These are phyloP conservation scores for Cyclotella choctawhatcheeana DNA, from an alignment of 108 stramenopile species.

Conservation along the genomic window DNA sequence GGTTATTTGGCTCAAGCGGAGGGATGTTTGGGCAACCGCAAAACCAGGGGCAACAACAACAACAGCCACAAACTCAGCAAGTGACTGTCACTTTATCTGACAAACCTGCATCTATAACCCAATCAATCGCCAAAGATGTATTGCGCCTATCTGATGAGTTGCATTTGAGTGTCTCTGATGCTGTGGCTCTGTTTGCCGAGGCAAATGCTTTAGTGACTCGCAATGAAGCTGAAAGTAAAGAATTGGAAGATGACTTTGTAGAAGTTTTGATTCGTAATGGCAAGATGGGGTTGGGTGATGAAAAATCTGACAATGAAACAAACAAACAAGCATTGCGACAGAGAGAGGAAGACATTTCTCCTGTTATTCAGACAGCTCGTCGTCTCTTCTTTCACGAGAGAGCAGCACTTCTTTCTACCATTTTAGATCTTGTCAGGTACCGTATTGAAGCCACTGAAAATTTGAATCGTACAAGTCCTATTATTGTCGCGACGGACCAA, in stretches of 20 bases:
- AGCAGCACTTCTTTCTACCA: constrained; percentile 29
- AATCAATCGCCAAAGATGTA: constrained; percentile 53
- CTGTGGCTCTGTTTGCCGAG: constrained; percentile 56
- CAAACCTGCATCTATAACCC: constrained; percentile 45
- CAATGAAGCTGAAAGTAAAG: not conserved
- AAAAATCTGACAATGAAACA: not conserved
- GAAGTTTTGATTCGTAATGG: constrained; percentile 21
- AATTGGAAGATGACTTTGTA: constrained; percentile 24
- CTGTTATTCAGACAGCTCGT: constrained; percentile 13
- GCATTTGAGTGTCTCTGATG: constrained; percentile 57
- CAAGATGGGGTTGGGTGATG: constrained; percentile 10
- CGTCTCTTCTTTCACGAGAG: constrained; percentile 46
- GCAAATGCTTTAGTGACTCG: constrained; percentile 20
- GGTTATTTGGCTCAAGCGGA: constrained; percentile 5
- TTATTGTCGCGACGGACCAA: constrained; percentile 64
- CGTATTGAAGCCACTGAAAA: constrained; percentile 30
- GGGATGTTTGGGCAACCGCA: not conserved
- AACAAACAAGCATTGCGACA: not conserved
- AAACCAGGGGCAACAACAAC: constrained; percentile 12
- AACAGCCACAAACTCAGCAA: constrained; percentile 37
- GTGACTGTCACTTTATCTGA: constrained; percentile 35
- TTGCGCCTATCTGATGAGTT: constrained; percentile 60
- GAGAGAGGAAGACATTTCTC: not conserved
- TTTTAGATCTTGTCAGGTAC: constrained; percentile 38
- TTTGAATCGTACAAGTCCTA: not conserved